A percentile compares a stretch with the other conserved stretches of the same genome.
Evolutionary conservation across 345 rosid species (phyloP).

Genomic region (Eucalyptus sideroxylon): DNA sequence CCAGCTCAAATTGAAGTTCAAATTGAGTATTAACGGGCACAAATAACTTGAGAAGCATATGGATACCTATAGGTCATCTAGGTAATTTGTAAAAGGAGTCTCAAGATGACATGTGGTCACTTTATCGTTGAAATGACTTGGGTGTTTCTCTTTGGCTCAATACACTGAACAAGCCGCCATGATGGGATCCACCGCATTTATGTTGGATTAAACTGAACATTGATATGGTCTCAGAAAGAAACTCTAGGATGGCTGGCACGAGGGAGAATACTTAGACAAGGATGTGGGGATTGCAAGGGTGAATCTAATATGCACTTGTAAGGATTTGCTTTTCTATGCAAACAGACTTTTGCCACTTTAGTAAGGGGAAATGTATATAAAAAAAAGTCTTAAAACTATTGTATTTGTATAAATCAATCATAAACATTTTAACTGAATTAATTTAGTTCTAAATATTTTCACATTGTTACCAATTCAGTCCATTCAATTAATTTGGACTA

Average conservation of each 20-base stretch:
- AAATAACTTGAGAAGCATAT: neutral
- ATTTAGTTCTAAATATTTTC: too few species aligned
- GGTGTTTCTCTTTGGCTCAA: neutral
- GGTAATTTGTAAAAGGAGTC: neutral
- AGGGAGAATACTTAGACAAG: neutral
- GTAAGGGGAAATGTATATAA: too few species aligned
- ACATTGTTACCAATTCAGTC: too few species aligned
- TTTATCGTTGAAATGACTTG: neutral
- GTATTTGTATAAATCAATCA: too few species aligned
- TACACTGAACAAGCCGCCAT: neutral
- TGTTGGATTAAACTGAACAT: neutral
- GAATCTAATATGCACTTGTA: neutral
- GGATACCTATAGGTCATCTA: neutral
- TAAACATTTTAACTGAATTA: too few species aligned
- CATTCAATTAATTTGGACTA: too few species aligned
- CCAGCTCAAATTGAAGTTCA: neutral
- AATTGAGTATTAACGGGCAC: neutral
- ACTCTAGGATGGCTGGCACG: neutral
- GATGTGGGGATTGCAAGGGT: neutral
- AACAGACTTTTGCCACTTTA: too few species aligned
- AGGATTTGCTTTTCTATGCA: neutral
- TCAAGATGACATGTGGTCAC: neutral
- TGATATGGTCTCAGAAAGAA: neutral
- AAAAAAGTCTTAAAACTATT: too few species aligned
- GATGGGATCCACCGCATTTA: neutral